Evolutionary conservation across 768 basidiomycete genomes (phyloP), one percentile per base, ranked within the genome.

Genomic region (Multifurca ochricompacta): DNA sequence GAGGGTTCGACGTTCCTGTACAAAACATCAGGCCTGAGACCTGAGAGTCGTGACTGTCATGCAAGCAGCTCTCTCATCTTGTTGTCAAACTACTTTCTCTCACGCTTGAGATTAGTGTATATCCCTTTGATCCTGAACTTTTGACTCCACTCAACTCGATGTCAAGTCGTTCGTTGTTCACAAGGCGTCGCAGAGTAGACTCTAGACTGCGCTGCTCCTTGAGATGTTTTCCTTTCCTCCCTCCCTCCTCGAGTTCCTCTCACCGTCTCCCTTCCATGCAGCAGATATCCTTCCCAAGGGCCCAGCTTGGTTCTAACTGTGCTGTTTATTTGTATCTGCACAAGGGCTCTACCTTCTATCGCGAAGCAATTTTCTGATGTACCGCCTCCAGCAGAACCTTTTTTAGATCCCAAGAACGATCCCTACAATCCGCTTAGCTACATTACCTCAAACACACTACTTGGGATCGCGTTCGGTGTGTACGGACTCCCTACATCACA

Each of bases 371-470:
- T 28, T 5, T 18, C 11, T 4, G 21, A 11, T 10, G 23, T 4
- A 23, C 31, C 41, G 25, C 34, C 6, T 14, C 43, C 36, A 4
- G 61, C 69, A 11, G 65, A 79, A 59, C 75, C 77, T 19, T 77
- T 71, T 57, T 62, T 65, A 5, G 76, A 80, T 64, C 81, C 79
- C 0, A 71, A 70, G 61, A 36, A 79, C 62, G 80, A 83, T 58
- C 73, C 69, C 0, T 73, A 73, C 62, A 81, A 82, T 55, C 74
- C 75, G 4, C 65, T 83, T 18, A 71, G 69, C 53, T 83, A 81
- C 61, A 83, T 83, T 46, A 69, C 77, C 4, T 77, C 73, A 34
- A 77, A 83, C 63, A 67, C 71, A 3, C 62, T 78, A 34, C 80
- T 80, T 0, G 74, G 63, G 3, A 65, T 82, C 47, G 74, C 80